Conservation (phyloP, 371 early-diverging fungal species). For the Rhizopus stolonifer region DNA sequence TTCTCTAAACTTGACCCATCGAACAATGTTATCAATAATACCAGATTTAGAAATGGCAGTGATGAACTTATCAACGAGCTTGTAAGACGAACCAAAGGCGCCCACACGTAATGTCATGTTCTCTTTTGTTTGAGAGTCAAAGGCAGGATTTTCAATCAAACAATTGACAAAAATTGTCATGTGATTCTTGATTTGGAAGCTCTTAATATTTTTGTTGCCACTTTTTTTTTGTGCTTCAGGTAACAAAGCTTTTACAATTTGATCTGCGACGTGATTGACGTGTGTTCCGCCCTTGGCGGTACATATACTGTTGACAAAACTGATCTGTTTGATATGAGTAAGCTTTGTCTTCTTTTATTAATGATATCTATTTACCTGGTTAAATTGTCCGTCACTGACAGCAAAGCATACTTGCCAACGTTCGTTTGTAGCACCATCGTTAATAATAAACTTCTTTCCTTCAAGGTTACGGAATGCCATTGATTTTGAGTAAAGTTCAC, state of each 20-base stretch:
- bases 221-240: slow-evolving; percentile 84
- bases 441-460: slow-evolving; percentile 36
- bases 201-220: slow-evolving; percentile 75
- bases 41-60: slow-evolving; percentile 81
- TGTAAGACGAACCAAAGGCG: slow-evolving; percentile 91
- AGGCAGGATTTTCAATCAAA: slow-evolving; percentile 97
- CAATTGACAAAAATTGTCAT: slow-evolving; percentile 98
- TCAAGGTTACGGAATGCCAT: slow-evolving; percentile 41
- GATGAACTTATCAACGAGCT: slow-evolving; percentile 81
- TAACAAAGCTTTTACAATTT: slow-evolving; percentile 77
- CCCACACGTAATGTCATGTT: slow-evolving; percentile 87
- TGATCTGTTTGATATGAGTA: slow-evolving; percentile 50
- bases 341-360: background rate
- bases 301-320: slow-evolving; percentile 98
- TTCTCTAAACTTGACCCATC: slow-evolving; percentile 83
- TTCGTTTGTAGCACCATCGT: slow-evolving; percentile 49
- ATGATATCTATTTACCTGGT: slow-evolving; percentile 63
- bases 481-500: slow-evolving; percentile 75
- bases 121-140: slow-evolving; percentile 99
- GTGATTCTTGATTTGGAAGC: slow-evolving; percentile 89
- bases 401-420: slow-evolving; percentile 99
- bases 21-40: slow-evolving; percentile 84
- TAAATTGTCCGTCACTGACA: slow-evolving; percentile 95
- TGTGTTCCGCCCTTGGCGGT: slow-evolving; percentile 99
- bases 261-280: slow-evolving; percentile 89